Base-by-base conservation (phyloP, 352 stramenopile species). In the Globisporangium mamillatum region DNA sequence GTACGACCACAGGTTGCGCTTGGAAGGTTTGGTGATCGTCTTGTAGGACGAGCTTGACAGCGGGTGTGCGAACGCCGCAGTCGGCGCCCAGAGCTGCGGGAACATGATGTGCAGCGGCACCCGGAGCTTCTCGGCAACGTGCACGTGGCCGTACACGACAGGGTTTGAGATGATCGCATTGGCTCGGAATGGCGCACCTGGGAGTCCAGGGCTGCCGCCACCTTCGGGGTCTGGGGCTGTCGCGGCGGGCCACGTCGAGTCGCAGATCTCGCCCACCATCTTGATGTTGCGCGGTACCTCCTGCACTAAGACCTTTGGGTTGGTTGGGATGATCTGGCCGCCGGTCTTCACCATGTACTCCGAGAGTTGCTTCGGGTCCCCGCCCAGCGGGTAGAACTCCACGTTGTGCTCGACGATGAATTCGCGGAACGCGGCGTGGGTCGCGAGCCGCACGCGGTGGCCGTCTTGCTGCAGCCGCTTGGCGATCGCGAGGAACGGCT, bases 31-130 rank as follows among this genome's bases (percentile, higher is more conserved):
- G 48, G 79, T 82, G 2, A 93, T 98, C n/a, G 90, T 74, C 4
- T 81, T 80, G 68, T 98, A 98, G 10, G 72, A 70, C 70, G 97
- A 74, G 22, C 93, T 94, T 32, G 85, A 80, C 34, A 98, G 78
- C 9, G 93, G 94, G 64, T 98, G 93, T 7, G 93, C 92, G 75
- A 97, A 98, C n/a, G 77, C 81, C 41, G 77, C 79, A 1, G 93
- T 98, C 22, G 90, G 90, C 0, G 84, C 80, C 88, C 92, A 98
- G 16, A 92, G 93, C 70, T 98, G 88, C 1, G 91, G 89, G 66
- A 97, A 98, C 90, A 98, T 97, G 55, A 98, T 97, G 75, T 98
- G 95, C 38, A 98, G 74, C 22, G 94, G 93, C 14, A 98, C 90
- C 3, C 86, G 91, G 2, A 98, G 82, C 5, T 88, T 82, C 71